Percentiles rank a stretch among this genome's conserved stretches.
Conservation (phyloP, 106 monocot species). For the Acanthochlamys bracteata region DNA sequence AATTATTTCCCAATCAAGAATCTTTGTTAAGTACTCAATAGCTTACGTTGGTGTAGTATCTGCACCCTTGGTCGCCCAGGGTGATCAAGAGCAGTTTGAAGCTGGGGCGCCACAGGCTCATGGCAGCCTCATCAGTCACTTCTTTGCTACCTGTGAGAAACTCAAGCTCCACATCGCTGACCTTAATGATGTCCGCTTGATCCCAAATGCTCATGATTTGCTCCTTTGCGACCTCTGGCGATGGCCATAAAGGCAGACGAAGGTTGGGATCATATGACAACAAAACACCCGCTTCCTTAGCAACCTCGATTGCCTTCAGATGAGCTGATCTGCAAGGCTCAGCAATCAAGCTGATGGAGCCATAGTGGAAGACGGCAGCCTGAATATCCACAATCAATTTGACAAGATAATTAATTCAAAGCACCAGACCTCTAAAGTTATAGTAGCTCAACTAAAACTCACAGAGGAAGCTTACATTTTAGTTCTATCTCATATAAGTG, state of each 20-base stretch:
- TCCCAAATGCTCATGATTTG: conserved; percentile 71
- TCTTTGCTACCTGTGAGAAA: conserved; percentile 40
- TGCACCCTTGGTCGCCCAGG: conserved; percentile 53
- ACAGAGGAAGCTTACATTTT: no score
- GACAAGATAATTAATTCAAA: not conserved
- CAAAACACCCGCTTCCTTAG: conserved; percentile 42
- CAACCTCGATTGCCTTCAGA: conserved; percentile 47
- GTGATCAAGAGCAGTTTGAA: conserved; percentile 54
- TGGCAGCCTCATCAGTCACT: conserved; percentile 37
- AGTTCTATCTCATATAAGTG: no score
- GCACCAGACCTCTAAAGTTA: not conserved
- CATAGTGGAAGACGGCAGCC: conserved; percentile 68
- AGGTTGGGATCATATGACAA: conserved; percentile 60
- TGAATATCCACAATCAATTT: conserved; percentile 12
- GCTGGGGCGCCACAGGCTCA: conserved; percentile 37
- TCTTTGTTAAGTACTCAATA: no score
- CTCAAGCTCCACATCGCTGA: conserved; percentile 56
- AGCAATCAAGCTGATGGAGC: conserved; percentile 70
- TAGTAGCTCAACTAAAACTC: no score
- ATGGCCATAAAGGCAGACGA: conserved; percentile 46
- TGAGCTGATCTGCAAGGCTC: conserved; percentile 72
- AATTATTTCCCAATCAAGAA: no score
- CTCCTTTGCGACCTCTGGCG: conserved; percentile 26
- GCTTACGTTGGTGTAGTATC: conserved; percentile 57
- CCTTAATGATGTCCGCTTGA: conserved; percentile 56